phyloP scores from a whole-genome alignment of 495 filamentous ascomycete species.

The Podospora conica region DNA sequence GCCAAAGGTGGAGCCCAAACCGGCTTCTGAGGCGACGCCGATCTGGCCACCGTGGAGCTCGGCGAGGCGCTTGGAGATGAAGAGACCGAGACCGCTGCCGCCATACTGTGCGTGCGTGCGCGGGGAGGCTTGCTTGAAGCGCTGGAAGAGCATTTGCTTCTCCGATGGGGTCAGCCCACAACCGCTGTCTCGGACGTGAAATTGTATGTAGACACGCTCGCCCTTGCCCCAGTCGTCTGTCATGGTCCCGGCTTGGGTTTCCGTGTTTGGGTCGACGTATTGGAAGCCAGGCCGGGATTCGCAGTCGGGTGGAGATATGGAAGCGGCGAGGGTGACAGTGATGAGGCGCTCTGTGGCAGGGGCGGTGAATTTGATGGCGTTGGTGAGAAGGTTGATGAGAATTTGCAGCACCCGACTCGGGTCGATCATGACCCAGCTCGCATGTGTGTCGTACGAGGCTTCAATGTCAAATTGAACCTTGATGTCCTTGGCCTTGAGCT shows the following conservation, averaged over 20 bases:
- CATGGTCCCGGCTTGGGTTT: conserved; percentile 27
- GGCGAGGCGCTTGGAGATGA: conserved; percentile 61
- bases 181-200: conserved; percentile 64
- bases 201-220: conserved; percentile 34
- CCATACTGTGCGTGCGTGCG: conserved; percentile 65
- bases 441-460: conserved; percentile 43
- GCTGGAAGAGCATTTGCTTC: conserved; percentile 60
- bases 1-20: conserved; percentile 62
- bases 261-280: conserved; percentile 38
- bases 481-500: conserved; percentile 56
- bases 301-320: conserved; percentile 38
- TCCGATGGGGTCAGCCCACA: conserved; percentile 57
- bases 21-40: conserved; percentile 58
- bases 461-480: conserved; percentile 51
- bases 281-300: conserved; percentile 35
- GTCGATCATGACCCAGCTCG: conserved; percentile 63
- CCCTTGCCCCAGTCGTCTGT: conserved; percentile 15
- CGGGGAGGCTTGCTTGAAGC: conserved; percentile 65
- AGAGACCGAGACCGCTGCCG: conserved; percentile 66
- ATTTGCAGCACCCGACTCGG: conserved; percentile 62
- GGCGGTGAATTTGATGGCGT: conserved; percentile 66
- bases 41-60: conserved; percentile 70
- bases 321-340: conserved; percentile 53
- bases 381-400: conserved; percentile 57
- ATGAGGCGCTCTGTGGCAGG: conserved; percentile 43